These are phyloP conservation scores for Trichoderma simmonsii DNA, from an alignment of 2,329 filamentous ascomycete species.

Conservation along the genomic window DNA sequence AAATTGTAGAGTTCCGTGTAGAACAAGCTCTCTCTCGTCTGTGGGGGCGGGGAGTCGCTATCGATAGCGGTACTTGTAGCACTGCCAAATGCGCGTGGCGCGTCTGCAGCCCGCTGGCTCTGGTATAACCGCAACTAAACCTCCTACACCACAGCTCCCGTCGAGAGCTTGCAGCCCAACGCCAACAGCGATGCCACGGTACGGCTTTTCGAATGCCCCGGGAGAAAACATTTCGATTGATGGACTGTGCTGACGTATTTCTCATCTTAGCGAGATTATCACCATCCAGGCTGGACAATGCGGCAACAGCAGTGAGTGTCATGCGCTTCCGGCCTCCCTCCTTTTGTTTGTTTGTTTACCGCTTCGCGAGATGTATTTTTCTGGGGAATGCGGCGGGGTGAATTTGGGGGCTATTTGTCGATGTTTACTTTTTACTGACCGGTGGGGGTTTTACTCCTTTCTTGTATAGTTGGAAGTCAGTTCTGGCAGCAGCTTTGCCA, in stretches of 20 bases:
- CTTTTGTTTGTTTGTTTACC: not conserved
- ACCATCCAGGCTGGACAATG: slow-evolving; percentile 98
- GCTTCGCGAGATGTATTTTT: not conserved
- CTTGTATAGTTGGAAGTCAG: slow-evolving; percentile 75
- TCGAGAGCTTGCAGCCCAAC: not conserved
- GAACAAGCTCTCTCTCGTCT: not conserved
- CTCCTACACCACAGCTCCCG: not conserved
- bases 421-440: not conserved
- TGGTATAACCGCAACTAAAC: not conserved
- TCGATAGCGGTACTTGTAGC: slow-evolving; percentile 9
- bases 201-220: not conserved
- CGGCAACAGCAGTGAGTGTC: slow-evolving; percentile 87
- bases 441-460: slow-evolving; percentile 14
- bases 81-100: slow-evolving; percentile 4
- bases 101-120: not conserved
- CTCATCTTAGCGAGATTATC: slow-evolving; percentile 82
- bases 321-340: slow-evolving; percentile 31
- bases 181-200: slow-evolving; percentile 29
- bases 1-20: not conserved
- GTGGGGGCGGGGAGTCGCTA: slow-evolving; percentile 16
- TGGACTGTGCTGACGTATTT: not conserved
- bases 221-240: slow-evolving; percentile 13
- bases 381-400: no score
- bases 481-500: slow-evolving; percentile 99
- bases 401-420: not conserved